Conservation (phyloP, 2,329 filamentous ascomycete species). For the Tolypocladium cylindrosporum region DNA sequence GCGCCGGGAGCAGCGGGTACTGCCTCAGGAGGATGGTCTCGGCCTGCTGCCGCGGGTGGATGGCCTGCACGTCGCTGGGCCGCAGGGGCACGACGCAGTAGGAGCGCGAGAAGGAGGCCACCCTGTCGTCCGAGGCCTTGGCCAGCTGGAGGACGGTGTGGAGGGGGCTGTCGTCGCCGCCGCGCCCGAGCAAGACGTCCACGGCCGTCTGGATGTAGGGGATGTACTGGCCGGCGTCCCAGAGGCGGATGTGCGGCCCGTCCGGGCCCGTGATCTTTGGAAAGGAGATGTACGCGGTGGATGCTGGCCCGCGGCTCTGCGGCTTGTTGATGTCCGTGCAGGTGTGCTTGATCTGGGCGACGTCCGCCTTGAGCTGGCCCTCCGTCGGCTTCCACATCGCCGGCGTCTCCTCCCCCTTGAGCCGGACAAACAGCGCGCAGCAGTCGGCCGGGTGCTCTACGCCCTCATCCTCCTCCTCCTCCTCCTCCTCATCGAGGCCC, state of each 20-base stretch:
- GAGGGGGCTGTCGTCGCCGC: neutral
- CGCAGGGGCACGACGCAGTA: neutral
- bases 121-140: neutral
- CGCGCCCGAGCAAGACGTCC: conserved; percentile 14
- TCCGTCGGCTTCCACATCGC: conserved; percentile 11
- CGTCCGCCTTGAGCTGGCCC: conserved; percentile 7
- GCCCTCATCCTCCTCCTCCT: neutral
- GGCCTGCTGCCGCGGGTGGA: neutral
- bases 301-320: neutral
- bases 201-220: conserved; percentile 12
- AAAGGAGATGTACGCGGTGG: neutral
- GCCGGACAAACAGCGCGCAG: conserved; percentile 13
- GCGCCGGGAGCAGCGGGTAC: neutral
- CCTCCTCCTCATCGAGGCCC: neutral
- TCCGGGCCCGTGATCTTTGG: neutral
- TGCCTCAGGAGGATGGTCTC: neutral
- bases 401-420: conserved; percentile 1
- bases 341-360: conserved; percentile 2
- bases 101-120: neutral
- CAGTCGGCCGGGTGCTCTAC: neutral
- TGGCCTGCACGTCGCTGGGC: neutral
- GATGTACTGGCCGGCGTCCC: conserved; percentile 16
- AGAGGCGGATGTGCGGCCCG: conserved; percentile 1
- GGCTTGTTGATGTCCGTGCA: neutral
- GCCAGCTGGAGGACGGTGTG: conserved; percentile 9